Conservation (phyloP, 2,329 filamentous ascomycete species). For the Cladobotryum protrusum region DNA sequence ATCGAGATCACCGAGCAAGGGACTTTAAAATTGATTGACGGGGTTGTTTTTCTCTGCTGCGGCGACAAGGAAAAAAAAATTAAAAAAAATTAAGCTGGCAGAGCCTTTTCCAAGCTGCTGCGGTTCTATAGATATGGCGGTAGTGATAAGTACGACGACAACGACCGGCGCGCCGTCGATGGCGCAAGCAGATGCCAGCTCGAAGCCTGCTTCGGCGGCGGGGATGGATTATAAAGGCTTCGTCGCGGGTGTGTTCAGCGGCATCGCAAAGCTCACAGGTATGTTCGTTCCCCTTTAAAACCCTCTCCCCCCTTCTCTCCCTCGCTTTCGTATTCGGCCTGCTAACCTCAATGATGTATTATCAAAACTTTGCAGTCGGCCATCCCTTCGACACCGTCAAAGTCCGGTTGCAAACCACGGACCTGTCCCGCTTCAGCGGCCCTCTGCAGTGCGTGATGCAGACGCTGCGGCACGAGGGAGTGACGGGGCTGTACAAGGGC, state of each 20-base stretch:
- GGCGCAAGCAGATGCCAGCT: not conserved
- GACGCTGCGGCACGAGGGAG: slow-evolving; percentile 79
- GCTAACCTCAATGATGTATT: not conserved
- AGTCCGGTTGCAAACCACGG: slow-evolving; percentile 85
- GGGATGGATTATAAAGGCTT: slow-evolving; percentile 79
- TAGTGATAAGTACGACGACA: not conserved
- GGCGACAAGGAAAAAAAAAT: too few relatives aligned
- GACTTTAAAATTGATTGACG: too few relatives aligned
- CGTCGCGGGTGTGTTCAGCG: slow-evolving; percentile 91
- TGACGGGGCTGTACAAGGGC: slow-evolving; percentile 86
- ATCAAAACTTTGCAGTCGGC: slow-evolving; percentile 42
- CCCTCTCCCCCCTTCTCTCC: not conserved
- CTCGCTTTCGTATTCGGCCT: not conserved
- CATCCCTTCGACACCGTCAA: slow-evolving; percentile 94
- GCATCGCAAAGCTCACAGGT: slow-evolving; percentile 85
- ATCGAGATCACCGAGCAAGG: too few relatives aligned
- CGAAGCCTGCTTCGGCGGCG: slow-evolving; percentile 5
- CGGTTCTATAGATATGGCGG: not conserved
- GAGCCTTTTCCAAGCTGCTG: too few relatives aligned
- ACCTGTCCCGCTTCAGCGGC: slow-evolving; percentile 70
- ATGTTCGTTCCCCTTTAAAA: slow-evolving; percentile 22
- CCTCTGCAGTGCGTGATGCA: slow-evolving; percentile 79
- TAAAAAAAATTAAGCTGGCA: too few relatives aligned
- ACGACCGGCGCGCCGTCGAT: not conserved
- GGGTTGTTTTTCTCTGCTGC: too few relatives aligned